Conservation (phyloP, 257 asterid species). For the Gentiana macrophylla region DNA sequence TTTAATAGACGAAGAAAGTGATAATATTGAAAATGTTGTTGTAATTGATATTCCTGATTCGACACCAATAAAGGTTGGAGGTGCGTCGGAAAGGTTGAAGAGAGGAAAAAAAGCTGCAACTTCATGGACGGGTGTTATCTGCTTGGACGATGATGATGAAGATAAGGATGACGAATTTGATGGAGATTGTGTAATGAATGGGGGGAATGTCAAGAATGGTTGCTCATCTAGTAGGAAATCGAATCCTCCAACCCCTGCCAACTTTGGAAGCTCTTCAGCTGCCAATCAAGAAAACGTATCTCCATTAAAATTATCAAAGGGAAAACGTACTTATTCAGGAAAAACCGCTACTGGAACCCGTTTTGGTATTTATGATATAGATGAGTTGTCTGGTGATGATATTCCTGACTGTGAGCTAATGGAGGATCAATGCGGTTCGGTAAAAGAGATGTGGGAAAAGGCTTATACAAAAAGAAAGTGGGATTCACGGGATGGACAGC, state of each 20-base stretch:
- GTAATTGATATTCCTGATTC: slow-evolving; percentile 59
- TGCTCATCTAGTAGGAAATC: slow-evolving; percentile 39
- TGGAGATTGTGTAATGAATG: slow-evolving; percentile 14
- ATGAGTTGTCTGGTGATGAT: slow-evolving; percentile 34
- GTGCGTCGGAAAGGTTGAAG: slow-evolving; percentile 18
- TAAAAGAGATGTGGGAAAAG: slow-evolving; percentile 73
- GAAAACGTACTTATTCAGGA: slow-evolving; percentile 90
- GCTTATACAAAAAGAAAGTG: slow-evolving; percentile 54
- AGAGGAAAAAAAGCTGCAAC: slow-evolving; percentile 7
- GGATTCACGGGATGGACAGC: slow-evolving; percentile 21
- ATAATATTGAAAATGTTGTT: slow-evolving; percentile 31
- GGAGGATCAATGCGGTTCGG: slow-evolving; percentile 61
- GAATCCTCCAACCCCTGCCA: slow-evolving; percentile 10
- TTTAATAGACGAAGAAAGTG: slow-evolving; percentile 58
- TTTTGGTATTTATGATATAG: slow-evolving; percentile 44
- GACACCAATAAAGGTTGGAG: slow-evolving; percentile 18
- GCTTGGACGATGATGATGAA: slow-evolving; percentile 71
- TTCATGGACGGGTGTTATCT: slow-evolving; percentile 34
- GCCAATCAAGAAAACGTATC: slow-evolving; percentile 29
- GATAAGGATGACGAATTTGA: slow-evolving; percentile 13
- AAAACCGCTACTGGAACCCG: slow-evolving; percentile 31
- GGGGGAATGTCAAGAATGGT: slow-evolving; percentile 15
- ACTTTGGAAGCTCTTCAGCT: slow-evolving; percentile 17
- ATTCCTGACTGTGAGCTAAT: slow-evolving; percentile 51
- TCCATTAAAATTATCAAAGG: slow-evolving; percentile 74